These are phyloP conservation scores for Aspergillus sp. DNA, from an alignment of 2,329 filamentous ascomycete species.

Conservation along the genomic window DNA sequence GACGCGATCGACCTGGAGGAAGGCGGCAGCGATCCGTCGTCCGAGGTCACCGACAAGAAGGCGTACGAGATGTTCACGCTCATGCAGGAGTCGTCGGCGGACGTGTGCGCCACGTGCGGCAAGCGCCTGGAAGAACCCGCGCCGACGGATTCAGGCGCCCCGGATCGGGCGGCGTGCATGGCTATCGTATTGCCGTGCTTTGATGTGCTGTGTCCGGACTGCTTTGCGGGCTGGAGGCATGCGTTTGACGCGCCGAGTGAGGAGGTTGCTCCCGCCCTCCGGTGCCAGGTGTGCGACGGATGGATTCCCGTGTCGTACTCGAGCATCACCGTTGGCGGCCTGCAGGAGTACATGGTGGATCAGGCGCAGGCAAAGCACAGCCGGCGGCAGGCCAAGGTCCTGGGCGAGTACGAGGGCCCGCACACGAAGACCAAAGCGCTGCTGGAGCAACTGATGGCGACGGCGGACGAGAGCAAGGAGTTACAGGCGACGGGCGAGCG, in stretches of 20 bases:
- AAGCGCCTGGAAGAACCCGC: slow-evolving; percentile 57
- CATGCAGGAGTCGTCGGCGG: slow-evolving; percentile 77
- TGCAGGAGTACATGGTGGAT: slow-evolving; percentile 52
- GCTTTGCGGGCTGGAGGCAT: slow-evolving; percentile 62
- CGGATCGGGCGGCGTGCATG: slow-evolving; percentile 52
- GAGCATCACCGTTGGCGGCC: slow-evolving; percentile 62
- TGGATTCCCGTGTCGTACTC: slow-evolving; percentile 65
- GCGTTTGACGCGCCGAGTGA: slow-evolving; percentile 49
- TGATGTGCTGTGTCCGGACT: slow-evolving; percentile 77
- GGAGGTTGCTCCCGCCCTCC: slow-evolving; percentile 46
- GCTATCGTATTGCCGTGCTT: slow-evolving; percentile 81
- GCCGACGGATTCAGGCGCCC: slow-evolving; percentile 51
- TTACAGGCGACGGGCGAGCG: slow-evolving; percentile 55
- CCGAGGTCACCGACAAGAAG: slow-evolving; percentile 63
- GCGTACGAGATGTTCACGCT: slow-evolving; percentile 84
- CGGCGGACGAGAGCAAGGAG: slow-evolving; percentile 55
- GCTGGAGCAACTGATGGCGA: slow-evolving; percentile 68
- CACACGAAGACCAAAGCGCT: slow-evolving; percentile 90
- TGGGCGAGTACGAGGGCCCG: slow-evolving; percentile 74
- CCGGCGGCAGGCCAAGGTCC: slow-evolving; percentile 57
- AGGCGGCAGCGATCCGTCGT: slow-evolving; percentile 60
- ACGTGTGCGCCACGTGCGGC: slow-evolving; percentile 70
- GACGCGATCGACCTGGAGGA: slow-evolving; percentile 89
- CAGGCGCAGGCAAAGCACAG: slow-evolving; percentile 55
- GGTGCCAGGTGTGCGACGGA: slow-evolving; percentile 68